A percentile compares a stretch with the other conserved stretches of the same genome.
Conservation (phyloP, 1,139 yeast species). For the Candida sanyaensis region DNA sequence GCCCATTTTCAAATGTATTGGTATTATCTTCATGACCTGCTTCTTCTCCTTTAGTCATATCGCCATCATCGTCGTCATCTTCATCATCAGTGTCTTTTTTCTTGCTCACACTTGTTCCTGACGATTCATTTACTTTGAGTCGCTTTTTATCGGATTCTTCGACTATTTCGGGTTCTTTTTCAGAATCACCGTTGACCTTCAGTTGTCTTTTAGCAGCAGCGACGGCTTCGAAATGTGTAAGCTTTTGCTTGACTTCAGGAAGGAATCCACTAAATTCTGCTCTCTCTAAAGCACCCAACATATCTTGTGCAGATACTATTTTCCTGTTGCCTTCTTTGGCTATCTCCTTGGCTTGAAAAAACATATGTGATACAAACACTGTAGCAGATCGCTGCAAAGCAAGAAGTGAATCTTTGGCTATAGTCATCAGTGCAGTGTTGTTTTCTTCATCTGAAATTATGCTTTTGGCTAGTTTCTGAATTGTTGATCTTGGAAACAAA, state of each 20-base stretch:
- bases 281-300: constrained; percentile 56
- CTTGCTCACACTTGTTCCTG: constrained; percentile 18
- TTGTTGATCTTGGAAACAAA: constrained; percentile 65
- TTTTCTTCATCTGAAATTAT: constrained; percentile 32
- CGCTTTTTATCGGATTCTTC: constrained; percentile 17
- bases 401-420: constrained; percentile 64
- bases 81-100: constrained; percentile 11
- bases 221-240: constrained; percentile 43
- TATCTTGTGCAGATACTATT: constrained; percentile 66
- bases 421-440: constrained; percentile 34
- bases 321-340: constrained; percentile 57
- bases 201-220: constrained; percentile 40
- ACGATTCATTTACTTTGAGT: constrained; percentile 19
- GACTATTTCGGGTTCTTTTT: constrained; percentile 18
- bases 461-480: constrained; percentile 57
- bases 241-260: constrained; percentile 54
- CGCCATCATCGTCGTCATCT: constrained; percentile 21
- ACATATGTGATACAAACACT: constrained; percentile 67
- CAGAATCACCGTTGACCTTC: constrained; percentile 17
- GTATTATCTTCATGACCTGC: constrained; percentile 16
- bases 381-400: constrained; percentile 75
- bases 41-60: constrained; percentile 6
- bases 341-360: constrained; percentile 60
- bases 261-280: constrained; percentile 57
- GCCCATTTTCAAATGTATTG: constrained; percentile 15